Conservation (phyloP, 2,329 filamentous ascomycete genomes). For the Thielaviopsis ethacetica region DNA sequence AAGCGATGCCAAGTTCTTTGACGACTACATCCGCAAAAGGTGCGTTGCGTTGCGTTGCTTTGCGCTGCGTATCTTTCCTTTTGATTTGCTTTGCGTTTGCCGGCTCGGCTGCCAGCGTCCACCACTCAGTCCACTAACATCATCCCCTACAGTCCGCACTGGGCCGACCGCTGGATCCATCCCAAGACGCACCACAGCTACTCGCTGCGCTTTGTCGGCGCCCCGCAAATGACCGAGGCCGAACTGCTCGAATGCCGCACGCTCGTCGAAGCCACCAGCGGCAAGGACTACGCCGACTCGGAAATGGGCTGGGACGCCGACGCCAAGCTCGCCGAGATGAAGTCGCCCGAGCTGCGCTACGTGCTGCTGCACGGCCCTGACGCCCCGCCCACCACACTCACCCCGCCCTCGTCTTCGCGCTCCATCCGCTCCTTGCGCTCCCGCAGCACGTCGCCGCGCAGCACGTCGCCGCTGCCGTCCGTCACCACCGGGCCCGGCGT, state of each 20-base stretch:
- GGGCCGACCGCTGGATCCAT: slow-evolving; percentile 31
- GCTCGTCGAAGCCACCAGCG: slow-evolving; percentile 47
- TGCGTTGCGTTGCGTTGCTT: not conserved
- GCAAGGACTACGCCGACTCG: slow-evolving; percentile 45
- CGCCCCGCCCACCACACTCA: slow-evolving; percentile 9
- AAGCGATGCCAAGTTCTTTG: slow-evolving; percentile 52
- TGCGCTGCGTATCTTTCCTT: too few relatives aligned
- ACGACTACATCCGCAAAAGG: slow-evolving; percentile 11
- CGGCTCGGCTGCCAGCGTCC: too few relatives aligned
- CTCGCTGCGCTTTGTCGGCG: slow-evolving; percentile 26
- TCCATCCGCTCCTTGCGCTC: slow-evolving; percentile 7
- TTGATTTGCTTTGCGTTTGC: too few relatives aligned
- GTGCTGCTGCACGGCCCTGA: slow-evolving; percentile 35
- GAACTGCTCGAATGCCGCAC: slow-evolving; percentile 38
- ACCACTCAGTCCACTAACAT: not conserved
- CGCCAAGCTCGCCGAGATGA: slow-evolving; percentile 52
- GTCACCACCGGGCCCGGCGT: not conserved
- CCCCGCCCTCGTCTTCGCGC: slow-evolving; percentile 9
- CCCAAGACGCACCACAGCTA: slow-evolving; percentile 27
- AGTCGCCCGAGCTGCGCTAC: slow-evolving; percentile 49
- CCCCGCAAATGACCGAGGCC: slow-evolving; percentile 22
- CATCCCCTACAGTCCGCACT: slow-evolving; percentile 14
- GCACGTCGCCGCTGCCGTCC: not conserved
- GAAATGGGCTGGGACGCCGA: slow-evolving; percentile 44
- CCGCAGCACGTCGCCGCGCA: not conserved